Percentiles rank a stretch among this genome's conserved stretches.
phyloP scores from a whole-genome alignment of 306 rosid species.

The Canavalia gladiata region DNA sequence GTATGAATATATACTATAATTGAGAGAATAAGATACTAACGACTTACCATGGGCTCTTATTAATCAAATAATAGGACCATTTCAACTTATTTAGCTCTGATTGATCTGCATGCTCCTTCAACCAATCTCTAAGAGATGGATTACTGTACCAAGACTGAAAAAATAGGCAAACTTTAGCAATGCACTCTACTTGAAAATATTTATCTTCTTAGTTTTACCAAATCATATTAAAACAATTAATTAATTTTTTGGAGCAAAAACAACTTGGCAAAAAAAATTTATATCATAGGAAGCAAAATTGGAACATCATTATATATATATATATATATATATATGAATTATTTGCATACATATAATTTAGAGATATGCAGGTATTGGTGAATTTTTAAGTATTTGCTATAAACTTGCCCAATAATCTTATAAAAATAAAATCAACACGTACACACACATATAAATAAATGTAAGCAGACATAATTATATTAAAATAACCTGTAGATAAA shows the following conservation, averaged over 20 bases:
- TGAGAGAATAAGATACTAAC: neutral
- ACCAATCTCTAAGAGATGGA: slow-evolving; percentile 87
- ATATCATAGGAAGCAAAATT: too few relatives aligned
- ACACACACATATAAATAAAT: neutral
- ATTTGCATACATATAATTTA: too few relatives aligned
- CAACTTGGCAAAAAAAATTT: too few relatives aligned
- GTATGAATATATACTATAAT: neutral
- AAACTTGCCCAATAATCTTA: neutral
- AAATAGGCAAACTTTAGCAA: slow-evolving; percentile 42
- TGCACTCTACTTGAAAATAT: slow-evolving; percentile 28
- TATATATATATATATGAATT: too few relatives aligned
- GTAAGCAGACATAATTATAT: slow-evolving; percentile 3
- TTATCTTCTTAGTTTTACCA: slow-evolving; percentile 24
- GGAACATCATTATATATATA: too few relatives aligned
- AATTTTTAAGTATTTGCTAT: too few relatives aligned
- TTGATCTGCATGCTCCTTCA: slow-evolving; percentile 72
- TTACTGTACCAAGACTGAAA: slow-evolving; percentile 85
- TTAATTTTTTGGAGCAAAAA: neutral
- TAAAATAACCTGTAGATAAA: slow-evolving; percentile 75
- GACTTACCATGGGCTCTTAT: slow-evolving; percentile 89
- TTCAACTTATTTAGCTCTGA: slow-evolving; percentile 84
- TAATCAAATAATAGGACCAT: slow-evolving; percentile 88
- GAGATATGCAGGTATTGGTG: too few relatives aligned
- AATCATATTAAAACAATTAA: slow-evolving; percentile 4
- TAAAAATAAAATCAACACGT: neutral